phyloP scores from a whole-genome alignment of 306 rosid genomes.

The Acacia acuminata region DNA sequence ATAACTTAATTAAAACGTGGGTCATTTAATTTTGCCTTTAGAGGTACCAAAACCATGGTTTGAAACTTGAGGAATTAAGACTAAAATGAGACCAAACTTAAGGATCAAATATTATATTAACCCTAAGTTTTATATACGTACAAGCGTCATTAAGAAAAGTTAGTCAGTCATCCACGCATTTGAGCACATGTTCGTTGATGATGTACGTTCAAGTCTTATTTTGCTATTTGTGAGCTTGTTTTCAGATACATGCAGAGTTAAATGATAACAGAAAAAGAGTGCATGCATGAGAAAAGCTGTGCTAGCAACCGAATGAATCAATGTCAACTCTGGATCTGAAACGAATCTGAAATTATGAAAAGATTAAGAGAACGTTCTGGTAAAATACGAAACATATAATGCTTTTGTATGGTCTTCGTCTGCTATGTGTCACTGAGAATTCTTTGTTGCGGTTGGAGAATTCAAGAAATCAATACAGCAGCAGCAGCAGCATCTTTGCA shows the following conservation, averaged over 20 bases:
- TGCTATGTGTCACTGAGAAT: not conserved
- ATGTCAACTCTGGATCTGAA: not conserved
- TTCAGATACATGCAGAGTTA: not conserved
- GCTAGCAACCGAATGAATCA: not conserved
- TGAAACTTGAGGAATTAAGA: too few relatives aligned
- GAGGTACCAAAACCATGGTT: too few relatives aligned
- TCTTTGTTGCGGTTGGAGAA: slow-evolving; percentile 20
- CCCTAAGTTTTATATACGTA: too few relatives aligned
- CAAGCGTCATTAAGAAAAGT: too few relatives aligned
- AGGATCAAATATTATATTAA: too few relatives aligned
- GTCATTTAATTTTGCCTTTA: too few relatives aligned
- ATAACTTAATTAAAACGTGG: too few relatives aligned
- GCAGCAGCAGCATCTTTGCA: slow-evolving; percentile 59
- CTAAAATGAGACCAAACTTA: too few relatives aligned
- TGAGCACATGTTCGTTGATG: not conserved
- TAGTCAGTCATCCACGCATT: too few relatives aligned
- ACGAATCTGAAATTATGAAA: not conserved
- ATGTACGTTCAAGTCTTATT: not conserved
- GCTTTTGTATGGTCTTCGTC: not conserved
- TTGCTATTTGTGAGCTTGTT: not conserved
- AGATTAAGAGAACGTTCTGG: not conserved
- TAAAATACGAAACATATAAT: not conserved
- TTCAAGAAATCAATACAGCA: slow-evolving; percentile 42
- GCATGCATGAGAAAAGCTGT: not conserved
- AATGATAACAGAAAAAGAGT: not conserved